These are phyloP conservation scores for Entelexis paramagnoliae DNA, from an alignment of 1,139 yeast species.

Conservation along the genomic window DNA sequence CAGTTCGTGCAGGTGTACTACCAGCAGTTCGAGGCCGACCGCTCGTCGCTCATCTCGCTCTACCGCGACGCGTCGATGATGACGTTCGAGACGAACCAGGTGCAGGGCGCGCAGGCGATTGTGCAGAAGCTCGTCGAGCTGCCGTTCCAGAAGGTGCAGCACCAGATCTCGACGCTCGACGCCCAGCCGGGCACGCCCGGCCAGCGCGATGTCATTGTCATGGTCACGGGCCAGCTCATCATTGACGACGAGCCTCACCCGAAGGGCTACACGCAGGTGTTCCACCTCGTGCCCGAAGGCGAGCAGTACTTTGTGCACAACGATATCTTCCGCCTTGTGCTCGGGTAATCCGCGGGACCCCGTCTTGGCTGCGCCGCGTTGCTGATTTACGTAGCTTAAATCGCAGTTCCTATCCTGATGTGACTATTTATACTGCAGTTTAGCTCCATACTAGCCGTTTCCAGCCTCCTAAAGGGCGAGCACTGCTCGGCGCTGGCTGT, in stretches of 20 bases:
- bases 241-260: conserved; percentile 91
- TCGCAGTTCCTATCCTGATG: neutral
- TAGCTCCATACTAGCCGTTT: too few species aligned
- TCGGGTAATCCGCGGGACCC: conserved; percentile 11
- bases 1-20: conserved; percentile 92
- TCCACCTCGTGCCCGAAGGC: conserved; percentile 91
- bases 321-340: conserved; percentile 77
- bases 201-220: conserved; percentile 80
- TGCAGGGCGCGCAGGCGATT: conserved; percentile 87
- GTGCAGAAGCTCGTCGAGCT: conserved; percentile 80
- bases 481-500: too few species aligned
- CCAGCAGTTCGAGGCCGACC: conserved; percentile 87
- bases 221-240: conserved; percentile 94
- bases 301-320: conserved; percentile 86
- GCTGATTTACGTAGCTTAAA: too few species aligned
- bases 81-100: conserved; percentile 88
- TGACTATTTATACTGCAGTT: neutral
- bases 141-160: conserved; percentile 87
- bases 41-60: conserved; percentile 84
- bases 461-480: too few species aligned
- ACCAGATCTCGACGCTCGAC: conserved; percentile 86
- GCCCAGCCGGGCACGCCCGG: conserved; percentile 95
- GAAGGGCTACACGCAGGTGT: conserved; percentile 93
- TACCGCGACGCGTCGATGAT: conserved; percentile 97
- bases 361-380: too few species aligned